Conservation (phyloP, 1,139 yeast genomes). For the Yamadazyma diddensiae region DNA sequence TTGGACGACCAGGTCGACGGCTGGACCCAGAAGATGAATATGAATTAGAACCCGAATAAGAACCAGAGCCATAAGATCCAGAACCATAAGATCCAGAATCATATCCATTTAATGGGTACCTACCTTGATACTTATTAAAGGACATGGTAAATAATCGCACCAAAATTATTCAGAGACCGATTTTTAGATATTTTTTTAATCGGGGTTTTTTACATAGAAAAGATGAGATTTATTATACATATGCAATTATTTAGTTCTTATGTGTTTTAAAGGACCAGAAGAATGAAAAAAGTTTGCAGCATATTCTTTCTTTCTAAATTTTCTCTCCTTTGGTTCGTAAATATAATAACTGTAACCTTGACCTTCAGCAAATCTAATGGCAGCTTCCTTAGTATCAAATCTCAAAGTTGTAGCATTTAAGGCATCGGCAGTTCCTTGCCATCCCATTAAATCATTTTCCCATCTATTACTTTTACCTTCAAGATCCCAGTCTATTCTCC, state of each 20-base stretch:
- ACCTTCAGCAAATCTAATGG: conserved; percentile 74
- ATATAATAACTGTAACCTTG: conserved; percentile 87
- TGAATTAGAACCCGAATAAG: no score
- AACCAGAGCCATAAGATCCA: no score
- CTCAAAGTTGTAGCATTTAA: conserved; percentile 85
- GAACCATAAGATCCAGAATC: no score
- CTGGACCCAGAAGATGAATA: no score
- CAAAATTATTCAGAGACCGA: no score
- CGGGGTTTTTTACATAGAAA: no score
- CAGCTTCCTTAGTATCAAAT: conserved; percentile 74
- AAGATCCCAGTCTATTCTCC: conserved; percentile 88
- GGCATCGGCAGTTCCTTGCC: conserved; percentile 76
- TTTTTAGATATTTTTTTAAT: no score
- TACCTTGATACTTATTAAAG: no score
- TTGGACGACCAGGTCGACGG: no score
- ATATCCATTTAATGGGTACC: no score
- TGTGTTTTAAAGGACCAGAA: conserved; percentile 71
- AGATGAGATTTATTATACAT: no score
- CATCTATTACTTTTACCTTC: conserved; percentile 77
- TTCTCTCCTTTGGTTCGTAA: conserved; percentile 76
- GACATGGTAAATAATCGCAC: no score
- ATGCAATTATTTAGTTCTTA: conserved; percentile 68
- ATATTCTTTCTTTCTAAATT: conserved; percentile 73
- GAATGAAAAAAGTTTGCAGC: conserved; percentile 70
- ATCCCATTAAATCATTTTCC: conserved; percentile 89